Conservation (phyloP, 2,329 filamentous ascomycete species). For the Verticillium alfalfae region DNA sequence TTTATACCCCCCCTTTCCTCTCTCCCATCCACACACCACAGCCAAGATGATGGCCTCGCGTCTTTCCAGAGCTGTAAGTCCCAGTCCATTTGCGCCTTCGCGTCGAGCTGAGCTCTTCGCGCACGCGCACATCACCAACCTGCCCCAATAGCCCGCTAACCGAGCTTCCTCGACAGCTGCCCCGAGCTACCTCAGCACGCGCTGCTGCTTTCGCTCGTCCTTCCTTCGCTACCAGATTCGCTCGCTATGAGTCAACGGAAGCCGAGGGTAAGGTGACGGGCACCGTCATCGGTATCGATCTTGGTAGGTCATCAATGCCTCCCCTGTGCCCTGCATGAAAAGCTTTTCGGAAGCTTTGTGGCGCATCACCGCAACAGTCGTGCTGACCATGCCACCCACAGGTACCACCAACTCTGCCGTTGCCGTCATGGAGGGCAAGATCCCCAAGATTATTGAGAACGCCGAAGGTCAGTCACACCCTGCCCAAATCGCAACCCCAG, state of each 20-base stretch:
- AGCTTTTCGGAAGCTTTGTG: neutral
- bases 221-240: slow-evolving; percentile 67
- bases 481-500: neutral
- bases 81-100: neutral
- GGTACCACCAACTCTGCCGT: slow-evolving; percentile 96
- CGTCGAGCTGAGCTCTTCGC: neutral
- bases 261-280: slow-evolving; percentile 82
- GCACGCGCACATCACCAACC: neutral
- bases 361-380: neutral
- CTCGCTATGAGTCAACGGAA: slow-evolving; percentile 68
- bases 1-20: slow-evolving; percentile 16
- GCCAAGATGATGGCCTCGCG: slow-evolving; percentile 67
- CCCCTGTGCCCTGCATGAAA: neutral
- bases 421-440: slow-evolving; percentile 95
- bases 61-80: slow-evolving; percentile 69
- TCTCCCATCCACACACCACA: slow-evolving; percentile 1
- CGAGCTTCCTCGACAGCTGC: slow-evolving; percentile 50
- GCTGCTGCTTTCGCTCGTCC: slow-evolving; percentile 62
- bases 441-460: slow-evolving; percentile 95
- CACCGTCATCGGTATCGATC: slow-evolving; percentile 94
- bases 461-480: slow-evolving; percentile 64
- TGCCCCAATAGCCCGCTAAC: slow-evolving; percentile 13
- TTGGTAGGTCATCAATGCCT: slow-evolving; percentile 56
- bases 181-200: slow-evolving; percentile 68
- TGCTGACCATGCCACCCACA: slow-evolving; percentile 18